A percentile compares a stretch with the other conserved stretches of the same genome.
Evolutionary conservation across 306 rosid species (phyloP).

Genomic region (Inga laurina): DNA sequence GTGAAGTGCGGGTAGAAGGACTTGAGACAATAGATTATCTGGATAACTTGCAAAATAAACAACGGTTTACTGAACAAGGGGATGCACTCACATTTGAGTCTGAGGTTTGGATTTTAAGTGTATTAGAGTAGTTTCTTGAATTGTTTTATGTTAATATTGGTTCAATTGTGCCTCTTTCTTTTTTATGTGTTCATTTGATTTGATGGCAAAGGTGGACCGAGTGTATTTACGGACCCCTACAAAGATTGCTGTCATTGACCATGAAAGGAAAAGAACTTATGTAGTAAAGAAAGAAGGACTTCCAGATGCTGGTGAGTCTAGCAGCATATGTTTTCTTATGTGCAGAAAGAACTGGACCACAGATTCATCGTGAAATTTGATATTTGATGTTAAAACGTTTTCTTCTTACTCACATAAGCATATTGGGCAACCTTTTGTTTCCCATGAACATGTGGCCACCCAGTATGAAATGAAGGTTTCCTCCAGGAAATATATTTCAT

Average conservation of each 20-base stretch:
- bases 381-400: background rate
- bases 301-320: conserved; percentile 78
- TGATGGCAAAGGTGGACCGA: conserved; percentile 64
- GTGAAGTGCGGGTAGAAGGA: conserved; percentile 90
- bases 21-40: conserved; percentile 83
- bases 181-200: conserved; percentile 10
- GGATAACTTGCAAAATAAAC: conserved; percentile 67
- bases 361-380: conserved; percentile 4
- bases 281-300: conserved; percentile 81
- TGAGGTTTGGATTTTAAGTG: conserved; percentile 50
- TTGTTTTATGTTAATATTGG: conserved; percentile 4
- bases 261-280: conserved; percentile 82
- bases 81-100: conserved; percentile 81
- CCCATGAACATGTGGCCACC: conserved; percentile 7
- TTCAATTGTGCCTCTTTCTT: conserved; percentile 25
- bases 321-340: background rate
- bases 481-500: background rate
- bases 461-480: background rate
- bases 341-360: background rate
- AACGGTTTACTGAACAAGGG: conserved; percentile 84
- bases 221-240: conserved; percentile 75
- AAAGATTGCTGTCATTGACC: conserved; percentile 84
- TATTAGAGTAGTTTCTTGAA: background rate
- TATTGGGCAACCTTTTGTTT: background rate
- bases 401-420: background rate